Evolutionary conservation across 768 basidiomycete genomes (phyloP).

Genomic region (Mycena capillaripes): DNA sequence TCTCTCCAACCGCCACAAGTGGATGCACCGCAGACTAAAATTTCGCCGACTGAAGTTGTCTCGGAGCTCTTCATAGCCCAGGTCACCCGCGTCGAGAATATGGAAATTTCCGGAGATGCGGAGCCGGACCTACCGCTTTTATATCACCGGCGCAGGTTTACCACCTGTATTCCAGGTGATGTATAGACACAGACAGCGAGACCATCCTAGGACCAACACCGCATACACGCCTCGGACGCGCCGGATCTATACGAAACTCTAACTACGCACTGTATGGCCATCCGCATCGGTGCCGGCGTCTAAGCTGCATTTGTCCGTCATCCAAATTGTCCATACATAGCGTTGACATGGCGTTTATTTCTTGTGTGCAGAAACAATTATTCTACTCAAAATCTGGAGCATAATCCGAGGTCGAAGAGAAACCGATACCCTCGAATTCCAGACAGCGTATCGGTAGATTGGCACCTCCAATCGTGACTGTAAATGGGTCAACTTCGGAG

Average conservation of each 20-base stretch:
- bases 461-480: conserved; percentile 42
- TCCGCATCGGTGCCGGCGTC: no score
- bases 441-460: conserved; percentile 41
- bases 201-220: neutral
- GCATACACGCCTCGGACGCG: no score
- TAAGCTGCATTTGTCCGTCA: neutral
- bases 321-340: conserved; percentile 7
- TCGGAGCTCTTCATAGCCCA: conserved; percentile 88
- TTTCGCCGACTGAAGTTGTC: conserved; percentile 41
- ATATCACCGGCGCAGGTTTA: conserved; percentile 74
- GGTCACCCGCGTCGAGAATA: conserved; percentile 72
- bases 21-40: conserved; percentile 29
- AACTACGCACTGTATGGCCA: no score
- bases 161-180: conserved; percentile 53
- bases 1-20: conserved; percentile 45
- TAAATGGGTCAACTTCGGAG: neutral
- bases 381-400: conserved; percentile 12
- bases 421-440: conserved; percentile 42
- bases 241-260: no score
- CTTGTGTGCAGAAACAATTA: neutral
- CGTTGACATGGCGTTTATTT: neutral
- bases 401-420: conserved; percentile 1
- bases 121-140: conserved; percentile 72
- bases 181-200: neutral
- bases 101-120: conserved; percentile 43